A percentile compares a stretch with the other conserved stretches of the same genome.
phyloP scores from a whole-genome alignment of 2,329 filamentous ascomycete species.

The Fusarium nurragi region DNA sequence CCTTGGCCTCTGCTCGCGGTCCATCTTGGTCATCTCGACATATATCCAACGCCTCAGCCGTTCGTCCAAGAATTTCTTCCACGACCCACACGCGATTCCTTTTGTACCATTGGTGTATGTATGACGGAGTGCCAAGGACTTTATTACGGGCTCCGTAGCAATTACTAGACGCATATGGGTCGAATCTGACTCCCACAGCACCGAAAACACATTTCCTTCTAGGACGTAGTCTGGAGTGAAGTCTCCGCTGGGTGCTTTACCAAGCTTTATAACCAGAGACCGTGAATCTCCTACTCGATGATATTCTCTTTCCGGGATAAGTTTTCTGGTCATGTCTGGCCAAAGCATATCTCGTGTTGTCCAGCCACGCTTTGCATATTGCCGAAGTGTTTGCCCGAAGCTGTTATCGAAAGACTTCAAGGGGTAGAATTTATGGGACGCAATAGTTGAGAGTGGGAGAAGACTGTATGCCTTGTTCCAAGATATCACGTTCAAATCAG shows the following conservation, averaged over 20 bases:
- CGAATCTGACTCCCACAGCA: neutral
- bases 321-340: neutral
- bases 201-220: neutral
- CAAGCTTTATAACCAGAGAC: neutral
- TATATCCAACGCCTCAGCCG: neutral
- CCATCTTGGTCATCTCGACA: neutral
- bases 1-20: neutral
- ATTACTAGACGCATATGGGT: neutral
- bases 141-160: neutral
- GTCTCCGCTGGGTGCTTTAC: accelerated
- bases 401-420: neutral
- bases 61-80: neutral
- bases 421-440: neutral
- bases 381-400: neutral
- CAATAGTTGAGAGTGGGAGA: neutral
- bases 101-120: neutral
- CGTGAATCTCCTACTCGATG: neutral
- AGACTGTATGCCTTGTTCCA: slow-evolving; percentile 8
- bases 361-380: neutral
- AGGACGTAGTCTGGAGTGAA: neutral
- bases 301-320: neutral
- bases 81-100: neutral
- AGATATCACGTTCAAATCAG: neutral
- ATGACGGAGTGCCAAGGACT: neutral
- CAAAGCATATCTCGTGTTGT: neutral